These are phyloP conservation scores for Arabidopsis arenosa DNA, from an alignment of 345 rosid species.

Conservation along the genomic window DNA sequence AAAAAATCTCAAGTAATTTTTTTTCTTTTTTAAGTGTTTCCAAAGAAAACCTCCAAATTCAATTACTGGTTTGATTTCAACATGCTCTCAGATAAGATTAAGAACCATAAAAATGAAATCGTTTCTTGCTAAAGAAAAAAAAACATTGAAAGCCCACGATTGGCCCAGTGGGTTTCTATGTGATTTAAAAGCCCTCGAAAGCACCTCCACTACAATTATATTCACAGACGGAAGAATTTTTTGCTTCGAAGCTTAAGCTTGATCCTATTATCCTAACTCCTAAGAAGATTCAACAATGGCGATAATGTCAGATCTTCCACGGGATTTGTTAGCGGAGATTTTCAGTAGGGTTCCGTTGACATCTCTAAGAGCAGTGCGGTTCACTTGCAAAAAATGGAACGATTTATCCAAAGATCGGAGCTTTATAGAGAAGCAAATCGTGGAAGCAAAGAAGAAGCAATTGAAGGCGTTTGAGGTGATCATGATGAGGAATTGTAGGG, in stretches of 20 bases:
- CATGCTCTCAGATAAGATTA: too few species aligned
- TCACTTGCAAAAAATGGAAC: neutral
- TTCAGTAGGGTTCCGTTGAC: neutral
- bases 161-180: neutral
- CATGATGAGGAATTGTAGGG: neutral
- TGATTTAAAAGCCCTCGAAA: neutral
- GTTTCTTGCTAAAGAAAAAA: too few species aligned
- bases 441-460: neutral
- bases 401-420: neutral
- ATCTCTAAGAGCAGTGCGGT: neutral
- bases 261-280: too few species aligned
- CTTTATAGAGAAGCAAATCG: slow-evolving; percentile 1
- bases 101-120: too few species aligned
- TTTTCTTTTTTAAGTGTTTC: too few species aligned
- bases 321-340: neutral
- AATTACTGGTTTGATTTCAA: too few species aligned
- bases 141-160: neutral
- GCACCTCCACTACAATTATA: neutral
- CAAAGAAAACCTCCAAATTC: too few species aligned
- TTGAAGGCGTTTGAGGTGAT: neutral
- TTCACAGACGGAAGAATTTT: too few species aligned
- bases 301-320: neutral
- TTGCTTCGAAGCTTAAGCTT: too few species aligned
- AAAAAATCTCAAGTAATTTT: too few species aligned
- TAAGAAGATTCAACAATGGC: neutral